Base-by-base conservation (phyloP, 2,329 filamentous ascomycete species). In the Didymella pomorum region DNA sequence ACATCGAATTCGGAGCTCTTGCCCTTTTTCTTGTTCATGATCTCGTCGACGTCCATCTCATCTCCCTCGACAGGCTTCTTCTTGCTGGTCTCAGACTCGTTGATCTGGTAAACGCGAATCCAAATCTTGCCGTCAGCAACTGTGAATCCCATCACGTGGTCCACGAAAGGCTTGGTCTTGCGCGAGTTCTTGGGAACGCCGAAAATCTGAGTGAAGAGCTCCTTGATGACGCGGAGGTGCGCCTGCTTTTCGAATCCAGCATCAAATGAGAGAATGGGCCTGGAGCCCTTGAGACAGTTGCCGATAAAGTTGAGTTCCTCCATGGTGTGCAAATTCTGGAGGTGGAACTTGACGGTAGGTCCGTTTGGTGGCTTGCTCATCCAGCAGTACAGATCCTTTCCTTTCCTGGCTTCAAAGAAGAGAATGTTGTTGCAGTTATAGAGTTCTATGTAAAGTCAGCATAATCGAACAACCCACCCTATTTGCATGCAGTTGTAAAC, bases 291-390 rank as follows among this genome's bases (percentile, higher is more conserved):
- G 61, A 98, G 82, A 60, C 93, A 97, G 82, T 99, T 99, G 52
- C 95, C 95, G 16, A 93, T 93, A 77, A 99, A 98, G 73, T 97
- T 92, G 33, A 99, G 83, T 78, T 99, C 95, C 73, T 94, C 92
- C 92, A 96, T 97, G 10, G 94, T 97, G 80, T 97, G 93, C 73
- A 97, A 75, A 71, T 93, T 93, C 76, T 95, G 91, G 50, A 92
- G 82, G 73, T 95, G 91, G 78, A 95, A 85, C 70, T 89, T 89
- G 62, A 89, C 80, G 1, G 87, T 89, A 28, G 89, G 90, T 0
- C 90, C 90, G 69, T 93, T 97, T 6, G 94, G 95, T 2, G 93
- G 89, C 74, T 96, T 96, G 78, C 90, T 88, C 72, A 97, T 86
- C 93, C 93, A 97, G 62, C 96, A 82, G 79, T 98, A 99, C 20